Evolutionary conservation across 2,329 filamentous ascomycete species (phyloP), one percentile per base, ranked within the genome.

Genomic region (Alternaria viburni): DNA sequence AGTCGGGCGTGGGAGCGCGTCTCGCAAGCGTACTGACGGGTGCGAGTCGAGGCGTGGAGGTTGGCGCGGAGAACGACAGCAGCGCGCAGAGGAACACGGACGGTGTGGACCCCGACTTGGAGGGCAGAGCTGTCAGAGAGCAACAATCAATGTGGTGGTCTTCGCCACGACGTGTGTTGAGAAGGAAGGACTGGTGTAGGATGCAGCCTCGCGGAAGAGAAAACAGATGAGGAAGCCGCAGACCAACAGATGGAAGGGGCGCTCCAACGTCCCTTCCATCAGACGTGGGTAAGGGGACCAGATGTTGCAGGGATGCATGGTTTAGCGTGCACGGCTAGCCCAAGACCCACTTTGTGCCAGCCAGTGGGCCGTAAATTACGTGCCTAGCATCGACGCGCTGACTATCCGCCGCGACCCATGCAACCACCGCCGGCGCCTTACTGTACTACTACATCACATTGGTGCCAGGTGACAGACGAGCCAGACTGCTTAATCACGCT

Each of bases 51-150:
- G 66, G 69, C 66, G 66, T 62, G 70, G 64, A 72, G 69, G 66
- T 66, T 62, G 66, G 66, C 67, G 71, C 68, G 62, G 69, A 68
- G 69, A 70, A 70, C 36, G 65, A 66, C 69, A 69, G 68, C 66
- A 73, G 69, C 56, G 69, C 67, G 71, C 68, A 61, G 64, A 67
- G 58, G 66, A 69, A 66, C 61, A 65, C 66, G 47, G 55, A 61
- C 43, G 58, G 50, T 46, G 62, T 66, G 50, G 57, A 62, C 59
- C 61, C 56, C 56, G 44, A 61, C 58, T 57, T 54, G 62, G 58
- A 52, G 45, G 44, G 50, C 54, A 57, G 47, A n/a, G 59, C 11
- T 17, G 51, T 44, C 26, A 26, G 36, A 11, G 36, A 50, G 66
- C 58, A 63, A 49, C 61, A 59, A 50, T 58, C 61, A 57, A 50